Evolutionary conservation across 192 early-diverging fungal species (phyloP).

Genomic region (Bifiguratus adelaidae): DNA sequence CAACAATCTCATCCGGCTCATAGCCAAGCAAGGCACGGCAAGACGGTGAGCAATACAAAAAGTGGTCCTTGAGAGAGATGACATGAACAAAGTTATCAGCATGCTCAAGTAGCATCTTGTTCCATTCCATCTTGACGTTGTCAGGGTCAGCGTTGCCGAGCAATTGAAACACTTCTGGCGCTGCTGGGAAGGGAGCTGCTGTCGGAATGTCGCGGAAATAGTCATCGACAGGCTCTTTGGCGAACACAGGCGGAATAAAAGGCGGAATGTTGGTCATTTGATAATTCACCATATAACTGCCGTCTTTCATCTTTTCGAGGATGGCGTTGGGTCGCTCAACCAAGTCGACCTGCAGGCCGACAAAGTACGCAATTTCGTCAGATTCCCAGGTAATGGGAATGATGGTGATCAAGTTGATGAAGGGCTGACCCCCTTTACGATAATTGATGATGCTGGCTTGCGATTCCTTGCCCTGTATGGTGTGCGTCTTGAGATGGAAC

Average conservation of each 20-base stretch:
- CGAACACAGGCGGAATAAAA: constrained; percentile 12
- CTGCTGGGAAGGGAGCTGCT: constrained; percentile 15
- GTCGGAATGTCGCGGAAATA: constrained; percentile 24
- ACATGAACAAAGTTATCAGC: constrained; percentile 55
- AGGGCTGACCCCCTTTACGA: constrained; percentile 54
- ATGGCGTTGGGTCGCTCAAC: constrained; percentile 63
- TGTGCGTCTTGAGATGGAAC: constrained; percentile 33
- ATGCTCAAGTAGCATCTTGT: constrained; percentile 35
- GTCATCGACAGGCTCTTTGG: constrained; percentile 19
- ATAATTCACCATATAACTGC: constrained; percentile 43
- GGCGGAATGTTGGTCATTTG: constrained; percentile 21
- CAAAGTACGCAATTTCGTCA: constrained; percentile 47
- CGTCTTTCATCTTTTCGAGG: constrained; percentile 48
- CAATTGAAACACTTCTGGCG: constrained; percentile 20
- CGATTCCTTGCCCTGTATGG: constrained; percentile 41
- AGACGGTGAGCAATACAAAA: constrained; percentile 45
- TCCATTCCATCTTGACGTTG: constrained; percentile 15
- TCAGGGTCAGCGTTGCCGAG: constrained; percentile 24
- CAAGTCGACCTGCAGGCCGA: constrained; percentile 59
- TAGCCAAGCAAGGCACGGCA: constrained; percentile 39
- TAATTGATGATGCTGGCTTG: constrained; percentile 62
- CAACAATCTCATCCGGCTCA: constrained; percentile 41
- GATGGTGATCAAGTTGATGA: constrained; percentile 58
- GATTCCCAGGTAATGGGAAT: constrained; percentile 39
- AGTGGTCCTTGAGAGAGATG: constrained; percentile 51